Base-by-base conservation (phyloP, 352 stramenopile species). In the Phytophthora capsici region DNA sequence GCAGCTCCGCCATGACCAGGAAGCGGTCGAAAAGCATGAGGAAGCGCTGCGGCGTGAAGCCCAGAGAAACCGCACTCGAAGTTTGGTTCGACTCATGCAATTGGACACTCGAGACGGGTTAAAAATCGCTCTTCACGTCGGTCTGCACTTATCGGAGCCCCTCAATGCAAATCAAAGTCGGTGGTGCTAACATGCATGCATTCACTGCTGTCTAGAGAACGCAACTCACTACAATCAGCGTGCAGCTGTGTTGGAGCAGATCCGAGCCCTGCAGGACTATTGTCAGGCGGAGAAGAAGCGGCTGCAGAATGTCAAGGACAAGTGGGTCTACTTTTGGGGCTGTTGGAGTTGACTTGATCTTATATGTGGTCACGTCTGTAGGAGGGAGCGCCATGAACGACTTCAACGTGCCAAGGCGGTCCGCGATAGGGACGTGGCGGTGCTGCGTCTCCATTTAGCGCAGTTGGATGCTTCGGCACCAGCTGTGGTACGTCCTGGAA, bases 241-340 rank as follows among this genome's bases (percentile, higher is more conserved):
- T 25, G 34, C 66, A 1, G 30, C 26, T 14, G 72, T 82, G n/a
- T 25, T 72, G 23, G 73, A 73, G 32, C 69, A 74, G 40, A 78
- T 88, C 37, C 56, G 55, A 7, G 45, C 34, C 8, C 37, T 86
- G 44, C 75, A 88, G 32, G 57, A 57, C 3, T 49, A 62, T 20
- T 87, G 77, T 40, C 79, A 86, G 50, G 41, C 44, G 7, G 57
- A 71, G 8, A 88, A 87, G 72, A 90, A 88, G 59, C 41, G 49
- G 7, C 46, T 88, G 19, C 55, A 78, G 14, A 28, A 17, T 1
- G 71, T 90, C n/a, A 66, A 62, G 16, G 77, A 90, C 75, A 88
- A 88, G 78, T 89, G 41, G 23, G 73, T 68, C 28, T 1, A 28
- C 13, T 22, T 14, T 4, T 47, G 17, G 41, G 16, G 41, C 38